Evolutionary conservation across 2,329 filamentous ascomycete species (phyloP).

Genomic region (Hawksworthiomyces lignivorus): DNA sequence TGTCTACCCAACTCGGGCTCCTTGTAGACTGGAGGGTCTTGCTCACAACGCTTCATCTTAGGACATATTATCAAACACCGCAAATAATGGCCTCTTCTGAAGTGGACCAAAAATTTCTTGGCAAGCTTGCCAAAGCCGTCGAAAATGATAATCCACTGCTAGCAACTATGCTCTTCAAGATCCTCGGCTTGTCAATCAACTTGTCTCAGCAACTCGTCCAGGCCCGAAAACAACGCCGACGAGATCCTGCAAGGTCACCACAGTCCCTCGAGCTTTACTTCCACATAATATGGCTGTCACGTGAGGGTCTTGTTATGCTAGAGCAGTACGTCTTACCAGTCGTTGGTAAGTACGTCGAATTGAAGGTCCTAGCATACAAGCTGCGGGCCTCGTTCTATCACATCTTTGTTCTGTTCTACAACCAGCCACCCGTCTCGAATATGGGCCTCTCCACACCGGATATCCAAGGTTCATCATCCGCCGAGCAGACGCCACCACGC

Average conservation of each 20-base stretch:
- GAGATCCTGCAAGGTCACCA: constrained; percentile 72
- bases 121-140: constrained; percentile 75
- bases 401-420: constrained; percentile 94
- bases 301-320: constrained; percentile 81
- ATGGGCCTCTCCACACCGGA: constrained; percentile 47
- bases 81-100: constrained; percentile 85
- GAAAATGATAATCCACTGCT: constrained; percentile 71
- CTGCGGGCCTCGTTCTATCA: constrained; percentile 92
- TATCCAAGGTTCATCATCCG: constrained; percentile 25
- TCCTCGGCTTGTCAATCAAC: constrained; percentile 83
- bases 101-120: constrained; percentile 95
- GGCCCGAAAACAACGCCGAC: constrained; percentile 72
- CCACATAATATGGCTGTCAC: constrained; percentile 91
- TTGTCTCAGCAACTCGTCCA: constrained; percentile 76
- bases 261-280: constrained; percentile 73
- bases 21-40: too few species aligned
- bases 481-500: constrained; percentile 25
- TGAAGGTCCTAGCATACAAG: constrained; percentile 86
- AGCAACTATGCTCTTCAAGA: constrained; percentile 77
- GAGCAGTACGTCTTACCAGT: constrained; percentile 83
- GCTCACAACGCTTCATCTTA: too few species aligned
- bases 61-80: too few species aligned
- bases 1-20: too few species aligned
- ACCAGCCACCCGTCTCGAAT: constrained; percentile 68
- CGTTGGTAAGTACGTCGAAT: constrained; percentile 69